Evolutionary conservation across 306 rosid genomes (phyloP).

Genomic region (Vigna angularis): DNA sequence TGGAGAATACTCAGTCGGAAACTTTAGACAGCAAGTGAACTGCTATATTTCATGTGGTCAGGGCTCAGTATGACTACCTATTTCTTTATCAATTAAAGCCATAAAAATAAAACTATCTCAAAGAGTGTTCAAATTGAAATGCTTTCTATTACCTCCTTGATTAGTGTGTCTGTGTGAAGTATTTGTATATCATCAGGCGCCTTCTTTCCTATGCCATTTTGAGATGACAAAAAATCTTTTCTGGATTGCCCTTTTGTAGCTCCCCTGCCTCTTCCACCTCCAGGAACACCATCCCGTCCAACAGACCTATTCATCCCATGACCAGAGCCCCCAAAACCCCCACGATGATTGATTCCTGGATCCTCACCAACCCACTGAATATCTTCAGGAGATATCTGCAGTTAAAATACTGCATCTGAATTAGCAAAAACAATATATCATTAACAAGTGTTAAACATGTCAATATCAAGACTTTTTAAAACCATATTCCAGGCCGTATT

Average conservation of each 20-base stretch:
- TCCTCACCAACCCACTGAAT: slow-evolving; percentile 94
- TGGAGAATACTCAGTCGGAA: too few species aligned
- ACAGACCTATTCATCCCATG: slow-evolving; percentile 73
- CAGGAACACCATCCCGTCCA: slow-evolving; percentile 67
- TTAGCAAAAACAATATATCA: slow-evolving; percentile 46
- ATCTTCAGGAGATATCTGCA: slow-evolving; percentile 89
- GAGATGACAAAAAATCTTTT: slow-evolving; percentile 75
- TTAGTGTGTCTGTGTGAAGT: slow-evolving; percentile 82
- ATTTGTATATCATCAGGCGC: slow-evolving; percentile 79
- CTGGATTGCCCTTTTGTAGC: slow-evolving; percentile 69
- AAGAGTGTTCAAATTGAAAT: slow-evolving; percentile 2
- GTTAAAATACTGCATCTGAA: slow-evolving; percentile 51
- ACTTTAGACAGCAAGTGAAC: neutral
- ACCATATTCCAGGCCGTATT: slow-evolving; percentile 23
- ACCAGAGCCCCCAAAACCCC: slow-evolving; percentile 69
- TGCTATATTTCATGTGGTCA: neutral
- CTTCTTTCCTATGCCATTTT: slow-evolving; percentile 86
- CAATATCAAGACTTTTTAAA: slow-evolving; percentile 36
- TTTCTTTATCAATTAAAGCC: neutral
- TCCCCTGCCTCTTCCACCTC: slow-evolving; percentile 93
- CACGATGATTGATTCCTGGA: slow-evolving; percentile 81
- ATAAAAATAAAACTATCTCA: slow-evolving; percentile 17
- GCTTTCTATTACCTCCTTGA: slow-evolving; percentile 74
- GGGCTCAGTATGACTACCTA: neutral
- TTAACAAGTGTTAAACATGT: slow-evolving; percentile 34